Conservation (phyloP, 371 early-diverging fungal genomes). For the Nematocida sp. region DNA sequence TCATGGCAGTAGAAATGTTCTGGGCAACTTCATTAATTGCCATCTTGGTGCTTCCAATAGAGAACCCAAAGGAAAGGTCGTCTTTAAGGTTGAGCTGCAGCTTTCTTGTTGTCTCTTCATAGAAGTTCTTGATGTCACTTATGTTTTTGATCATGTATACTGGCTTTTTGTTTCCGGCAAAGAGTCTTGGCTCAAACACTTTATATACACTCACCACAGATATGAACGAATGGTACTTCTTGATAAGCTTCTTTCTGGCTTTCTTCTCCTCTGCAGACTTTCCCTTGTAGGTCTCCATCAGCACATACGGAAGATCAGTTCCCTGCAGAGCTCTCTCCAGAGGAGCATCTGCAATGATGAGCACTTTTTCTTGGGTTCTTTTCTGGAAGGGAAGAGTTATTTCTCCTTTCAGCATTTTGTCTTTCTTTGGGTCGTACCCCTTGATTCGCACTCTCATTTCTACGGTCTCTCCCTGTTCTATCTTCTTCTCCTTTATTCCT, state of each 20-base stretch:
- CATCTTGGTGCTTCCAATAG: constrained; percentile 90
- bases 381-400: constrained; percentile 82
- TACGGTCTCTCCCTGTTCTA: constrained; percentile 70
- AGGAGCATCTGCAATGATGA: constrained; percentile 88
- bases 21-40: constrained; percentile 81
- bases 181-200: constrained; percentile 91
- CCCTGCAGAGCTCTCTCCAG: constrained; percentile 78
- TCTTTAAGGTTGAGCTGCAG: constrained; percentile 98
- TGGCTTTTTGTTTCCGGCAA: constrained; percentile 82
- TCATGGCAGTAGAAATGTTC: constrained; percentile 92
- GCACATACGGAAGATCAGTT: constrained; percentile 74
- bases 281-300: constrained; percentile 85
- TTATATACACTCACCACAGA: constrained; percentile 91
- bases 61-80: constrained; percentile 90
- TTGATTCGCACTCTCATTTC: constrained; percentile 93
- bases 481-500: constrained; percentile 40
- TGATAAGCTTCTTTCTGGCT: constrained; percentile 89
- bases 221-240: constrained; percentile 84
- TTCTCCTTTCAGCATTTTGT: constrained; percentile 94
- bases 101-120: constrained; percentile 84
- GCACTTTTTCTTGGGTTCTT: constrained; percentile 80
- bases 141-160: constrained; percentile 90
- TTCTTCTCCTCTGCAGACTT: constrained; percentile 98
- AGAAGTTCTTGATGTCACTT: constrained; percentile 79
- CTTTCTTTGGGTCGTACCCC: constrained; percentile 97